phyloP scores from a whole-genome alignment of 2,329 filamentous ascomycete species.

The Capronia americana region DNA sequence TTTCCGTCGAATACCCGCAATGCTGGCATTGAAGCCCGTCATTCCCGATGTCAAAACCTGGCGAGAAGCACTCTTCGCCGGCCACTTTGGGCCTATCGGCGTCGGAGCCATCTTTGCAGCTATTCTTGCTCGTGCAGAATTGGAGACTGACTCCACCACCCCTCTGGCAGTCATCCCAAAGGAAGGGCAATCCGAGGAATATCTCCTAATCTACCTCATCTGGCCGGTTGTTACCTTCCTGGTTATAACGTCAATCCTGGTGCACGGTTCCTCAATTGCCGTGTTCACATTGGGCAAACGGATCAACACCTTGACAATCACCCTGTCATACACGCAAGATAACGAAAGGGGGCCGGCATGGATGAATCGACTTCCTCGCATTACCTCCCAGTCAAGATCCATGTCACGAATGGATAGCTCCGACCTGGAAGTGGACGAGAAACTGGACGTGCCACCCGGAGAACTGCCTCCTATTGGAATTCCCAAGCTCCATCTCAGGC shows the following conservation, averaged over 20 bases:
- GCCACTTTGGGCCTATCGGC: constrained; percentile 96
- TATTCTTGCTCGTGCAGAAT: constrained; percentile 88
- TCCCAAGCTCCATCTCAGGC: constrained; percentile 78
- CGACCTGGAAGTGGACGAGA: constrained; percentile 52
- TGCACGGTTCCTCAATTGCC: constrained; percentile 97
- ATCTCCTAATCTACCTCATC: constrained; percentile 79
- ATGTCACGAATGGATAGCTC: constrained; percentile 76
- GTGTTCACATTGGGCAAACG: constrained; percentile 97
- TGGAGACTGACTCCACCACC: constrained; percentile 77
- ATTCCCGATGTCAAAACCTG: constrained; percentile 98
- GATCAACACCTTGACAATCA: constrained; percentile 94
- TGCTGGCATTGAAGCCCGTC: constrained; percentile 86
- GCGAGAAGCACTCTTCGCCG: constrained; percentile 94
- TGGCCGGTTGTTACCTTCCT: constrained; percentile 97
- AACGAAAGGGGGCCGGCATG: constrained; percentile 88
- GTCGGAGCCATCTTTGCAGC: constrained; percentile 96
- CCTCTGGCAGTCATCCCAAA: constrained; percentile 68
- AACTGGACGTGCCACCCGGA: constrained; percentile 69
- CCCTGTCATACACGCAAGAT: constrained; percentile 92
- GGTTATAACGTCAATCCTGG: constrained; percentile 90
- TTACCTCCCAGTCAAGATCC: constrained; percentile 80
- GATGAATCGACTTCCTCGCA: constrained; percentile 89
- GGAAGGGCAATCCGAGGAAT: constrained; percentile 61
- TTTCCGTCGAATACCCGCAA: constrained; percentile 94
- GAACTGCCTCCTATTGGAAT: constrained; percentile 74